Evolutionary conservation across 768 basidiomycete genomes (phyloP), one percentile per base, ranked within the genome.

Genomic region (Fistulinella prunicolor): DNA sequence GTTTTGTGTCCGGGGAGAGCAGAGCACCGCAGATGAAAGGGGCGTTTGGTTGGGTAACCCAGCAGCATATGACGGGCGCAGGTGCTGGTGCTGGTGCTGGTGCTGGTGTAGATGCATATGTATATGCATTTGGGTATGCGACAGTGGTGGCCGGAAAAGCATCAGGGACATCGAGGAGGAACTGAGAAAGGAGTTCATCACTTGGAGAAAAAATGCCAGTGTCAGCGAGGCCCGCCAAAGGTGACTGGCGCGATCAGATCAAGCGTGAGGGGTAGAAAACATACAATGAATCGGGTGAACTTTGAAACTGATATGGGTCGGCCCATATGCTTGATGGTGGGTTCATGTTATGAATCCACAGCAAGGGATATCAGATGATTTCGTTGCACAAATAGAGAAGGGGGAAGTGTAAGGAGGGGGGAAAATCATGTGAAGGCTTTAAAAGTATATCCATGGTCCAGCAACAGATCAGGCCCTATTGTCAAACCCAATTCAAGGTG

Each of bases 181-280:
- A 4, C 7, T 40, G 55, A 4, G 48, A 40, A 17, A 59, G 41
- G n/a, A 61, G 44, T 38, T 54, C 59, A 10, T 59, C 59, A 0
- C 58, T 59, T 49, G 19, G 7, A 12, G 19, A 38, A 38, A 16
- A 17, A 4, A 19, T 7, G 10, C 3, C 19, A 29, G 10, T 5
- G 35, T 57, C 38, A 58, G 50, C 24, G 6, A 29, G 13, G 28
- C 20, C 7, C 7, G 9, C 19, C 23, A 17, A 12, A 39, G 9
- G 12, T n/a, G n/a, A 38, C 34, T 29, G 14, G 32, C 2, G 6
- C 4, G 26, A 12, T 14, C 9, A 14, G 8, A 28, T 42, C 22
- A 14, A 26, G 10, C 17, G 21, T 10, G 19, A 34, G 21, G 4
- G 16, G 13, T 20, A 17, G 17, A 38, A 44, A 7, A 54, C 55